Evolutionary conservation across 1,284 basidiomycete genomes (phyloP), one percentile per base, ranked within the genome.

Genomic region (Boletellus deceptivus): DNA sequence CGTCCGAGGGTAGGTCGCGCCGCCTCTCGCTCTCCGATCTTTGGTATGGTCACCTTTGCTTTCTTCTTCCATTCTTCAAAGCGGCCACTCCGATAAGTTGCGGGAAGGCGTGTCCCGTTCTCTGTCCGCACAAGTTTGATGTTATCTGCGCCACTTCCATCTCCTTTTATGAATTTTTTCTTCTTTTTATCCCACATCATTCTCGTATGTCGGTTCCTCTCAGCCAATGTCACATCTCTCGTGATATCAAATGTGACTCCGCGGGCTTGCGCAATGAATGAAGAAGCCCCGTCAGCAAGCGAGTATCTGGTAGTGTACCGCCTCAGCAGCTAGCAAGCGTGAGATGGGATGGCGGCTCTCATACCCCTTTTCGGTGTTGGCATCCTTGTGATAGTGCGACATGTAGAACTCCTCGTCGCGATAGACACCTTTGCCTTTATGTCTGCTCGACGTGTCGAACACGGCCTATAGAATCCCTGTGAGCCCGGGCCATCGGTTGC

Each of bases 61-160:
- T 89, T 91, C 55, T 82, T 78, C 70, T 90, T 91, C 97, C 97
- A 99, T 65, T 96, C 93, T 48, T 97, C 92, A 68, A 91, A 99
- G 4, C 92, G 82, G 4, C 97, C 97, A 56, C 88, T 92, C 50
- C 91, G 88, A 73, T 94, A 99, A 7, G 86, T 86, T 0, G 94
- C 94, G 2, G 97, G 97, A n/a, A 99, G 76, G 43, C 90, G 84
- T 14, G 86, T 84, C 1, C 97, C 97, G 57, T 87, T 93, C 70
- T 99, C 97, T 2, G 93, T 94, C 57, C 83, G 86, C 59, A 99
- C 90, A 59, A 99, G 78, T 71, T 98, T 98, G 61, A 96, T 80
- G 69, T 98, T 98, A 69, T 98, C 94, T 4, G 91, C 83, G 5
- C 95, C 94, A 29, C 76, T 78, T 10, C 91, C 90, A 37, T 86